These are phyloP conservation scores for Saccharomycopsis hybrid DNA, from an alignment of 1,139 yeast genomes.

Conservation along the genomic window DNA sequence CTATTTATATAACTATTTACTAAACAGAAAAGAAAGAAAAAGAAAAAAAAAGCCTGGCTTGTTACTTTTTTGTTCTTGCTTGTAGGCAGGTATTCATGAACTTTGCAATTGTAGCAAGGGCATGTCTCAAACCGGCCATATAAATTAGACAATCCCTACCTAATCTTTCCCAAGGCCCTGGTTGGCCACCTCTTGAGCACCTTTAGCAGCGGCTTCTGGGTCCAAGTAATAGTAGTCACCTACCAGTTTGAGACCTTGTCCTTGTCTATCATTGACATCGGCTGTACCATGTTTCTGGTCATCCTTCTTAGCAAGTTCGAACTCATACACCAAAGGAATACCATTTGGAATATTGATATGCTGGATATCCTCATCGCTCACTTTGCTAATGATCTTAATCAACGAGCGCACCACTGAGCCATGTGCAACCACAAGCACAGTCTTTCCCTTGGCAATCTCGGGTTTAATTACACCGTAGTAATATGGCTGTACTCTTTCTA, in stretches of 20 bases:
- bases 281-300: slow-evolving; percentile 28
- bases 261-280: slow-evolving; percentile 36
- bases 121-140: no score
- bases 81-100: not conserved
- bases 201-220: slow-evolving; percentile 58
- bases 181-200: slow-evolving; percentile 57
- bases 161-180: slow-evolving; percentile 38
- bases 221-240: slow-evolving; percentile 54
- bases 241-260: no score
- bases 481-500: slow-evolving; percentile 54
- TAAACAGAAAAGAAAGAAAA: not conserved
- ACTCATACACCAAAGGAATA: slow-evolving; percentile 58
- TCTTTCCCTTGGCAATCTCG: slow-evolving; percentile 33
- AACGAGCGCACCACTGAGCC: slow-evolving; percentile 71
- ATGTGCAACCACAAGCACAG: slow-evolving; percentile 63
- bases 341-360: slow-evolving; percentile 73
- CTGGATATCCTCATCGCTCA: slow-evolving; percentile 58
- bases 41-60: no score
- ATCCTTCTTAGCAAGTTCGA: no score
- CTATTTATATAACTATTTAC: not conserved
- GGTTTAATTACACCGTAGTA: slow-evolving; percentile 39
- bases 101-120: not conserved
- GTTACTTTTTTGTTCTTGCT: not conserved
- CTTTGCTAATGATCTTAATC: slow-evolving; percentile 43
- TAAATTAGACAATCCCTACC: no score